A percentile compares a stretch with the other conserved stretches of the same genome.
phyloP scores from a whole-genome alignment of 2,329 filamentous ascomycete species.

The Myrmaecium sp. region DNA sequence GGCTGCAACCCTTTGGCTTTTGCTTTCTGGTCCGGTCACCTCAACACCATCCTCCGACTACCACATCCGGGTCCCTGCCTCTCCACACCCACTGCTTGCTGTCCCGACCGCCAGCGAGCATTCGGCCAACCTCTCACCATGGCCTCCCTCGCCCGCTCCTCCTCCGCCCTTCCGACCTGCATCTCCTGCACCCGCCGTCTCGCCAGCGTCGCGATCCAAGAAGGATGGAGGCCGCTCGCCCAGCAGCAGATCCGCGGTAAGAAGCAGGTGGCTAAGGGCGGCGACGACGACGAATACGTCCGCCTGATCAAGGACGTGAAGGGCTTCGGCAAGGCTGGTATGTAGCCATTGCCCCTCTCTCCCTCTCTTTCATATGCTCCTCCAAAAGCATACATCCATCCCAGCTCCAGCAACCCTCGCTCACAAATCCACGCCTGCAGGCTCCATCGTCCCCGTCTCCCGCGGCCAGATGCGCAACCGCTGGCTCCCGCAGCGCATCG shows the following conservation, averaged over 20 bases:
- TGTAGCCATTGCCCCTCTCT: conserved; percentile 4
- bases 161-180: conserved; percentile 17
- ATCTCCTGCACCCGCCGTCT: conserved; percentile 19
- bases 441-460: conserved; percentile 34
- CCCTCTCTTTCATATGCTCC: not conserved
- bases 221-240: conserved; percentile 10
- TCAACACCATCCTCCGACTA: too few relatives aligned
- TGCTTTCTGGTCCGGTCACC: too few relatives aligned
- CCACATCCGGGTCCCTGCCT: too few relatives aligned
- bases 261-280: conserved; percentile 27
- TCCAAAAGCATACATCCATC: not conserved
- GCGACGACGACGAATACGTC: conserved; percentile 28
- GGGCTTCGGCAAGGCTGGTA: conserved; percentile 30
- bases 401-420: conserved; percentile 4
- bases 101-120: conserved; percentile 5
- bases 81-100: conserved; percentile 7
- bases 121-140: conserved; percentile 4
- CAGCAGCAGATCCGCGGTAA: conserved; percentile 25
- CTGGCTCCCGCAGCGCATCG: conserved; percentile 34
- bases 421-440: conserved; percentile 23
- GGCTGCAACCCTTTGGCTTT: too few relatives aligned
- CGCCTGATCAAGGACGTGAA: conserved; percentile 35
- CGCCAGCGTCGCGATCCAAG: conserved; percentile 14
- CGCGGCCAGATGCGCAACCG: conserved; percentile 37
- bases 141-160: conserved; percentile 14